Conservation (phyloP, 2,329 filamentous ascomycete genomes). For the Colletotrichum australisinense region DNA sequence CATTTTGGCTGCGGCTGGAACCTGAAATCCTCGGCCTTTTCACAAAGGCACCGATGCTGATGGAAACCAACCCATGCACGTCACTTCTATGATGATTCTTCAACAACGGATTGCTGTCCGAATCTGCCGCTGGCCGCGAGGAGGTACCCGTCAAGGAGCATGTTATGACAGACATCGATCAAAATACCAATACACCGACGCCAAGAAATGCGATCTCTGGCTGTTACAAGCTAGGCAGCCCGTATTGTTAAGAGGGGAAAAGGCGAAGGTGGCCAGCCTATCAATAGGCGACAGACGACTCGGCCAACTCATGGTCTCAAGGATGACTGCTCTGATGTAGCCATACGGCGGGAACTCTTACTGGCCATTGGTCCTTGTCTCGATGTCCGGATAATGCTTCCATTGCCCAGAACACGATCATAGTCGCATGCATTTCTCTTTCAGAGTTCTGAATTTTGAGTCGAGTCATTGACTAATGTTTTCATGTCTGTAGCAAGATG, state of each 20-base stretch:
- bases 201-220: not conserved
- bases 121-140: not conserved
- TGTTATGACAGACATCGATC: not conserved
- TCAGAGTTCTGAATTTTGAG: not conserved
- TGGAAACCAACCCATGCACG: not conserved
- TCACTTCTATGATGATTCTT: not conserved
- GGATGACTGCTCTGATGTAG: not conserved
- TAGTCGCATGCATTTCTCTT: not conserved
- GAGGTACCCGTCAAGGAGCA: not conserved
- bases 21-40: conserved; percentile 10
- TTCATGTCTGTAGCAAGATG: conserved; percentile 85
- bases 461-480: conserved; percentile 10
- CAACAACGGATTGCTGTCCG: not conserved
- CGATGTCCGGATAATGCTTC: not conserved
- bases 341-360: not conserved
- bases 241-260: not conserved
- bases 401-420: not conserved
- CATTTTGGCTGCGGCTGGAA: not conserved
- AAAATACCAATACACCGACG: not conserved
- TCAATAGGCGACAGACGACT: not conserved
- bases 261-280: not conserved
- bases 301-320: not conserved
- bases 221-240: not conserved
- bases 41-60: conserved; percentile 12
- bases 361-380: not conserved